Base-by-base conservation (phyloP, 106 monocot genomes). In the Allium sativum region DNA sequence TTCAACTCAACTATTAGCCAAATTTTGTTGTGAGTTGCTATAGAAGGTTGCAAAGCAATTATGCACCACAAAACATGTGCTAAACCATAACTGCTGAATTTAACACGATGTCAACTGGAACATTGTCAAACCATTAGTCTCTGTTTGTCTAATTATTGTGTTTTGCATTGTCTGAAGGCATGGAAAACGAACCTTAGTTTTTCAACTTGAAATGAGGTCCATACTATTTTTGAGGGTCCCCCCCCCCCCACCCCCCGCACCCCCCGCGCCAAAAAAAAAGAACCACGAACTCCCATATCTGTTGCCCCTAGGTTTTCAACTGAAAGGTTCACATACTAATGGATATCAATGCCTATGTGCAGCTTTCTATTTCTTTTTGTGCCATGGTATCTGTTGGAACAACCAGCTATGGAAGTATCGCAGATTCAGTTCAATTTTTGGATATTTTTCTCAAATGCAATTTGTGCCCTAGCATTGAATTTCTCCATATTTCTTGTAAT, bases 401-500 rank as follows among this genome's bases (percentile, higher is more conserved):
- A 88, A 61, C 82, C 87, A 44, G 65, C 12, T 40, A 87, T 82
- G 84, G 75, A 87, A 19, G 46, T 84, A 10, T 74, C 84, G 20
- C 91, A 87, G 47, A 91, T 98, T 47, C 82, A 82, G 64, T 84
- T 91, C 74, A 91, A 98, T 65, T 80, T 91, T 52, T 78, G 81
- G 87, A 91, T 88, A 64, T 98, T 98, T 69, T 80, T 91, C 67
- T 79, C 73, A 42, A 98, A 98, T 76, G 91, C 91, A 8, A 55
- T 98, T 22, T 91, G 91, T 70, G 96, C 96, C 31, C 73, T 98
- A 46, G 91, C 87, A 45, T 82, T 98, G 77, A 98, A 98, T 56
- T 78, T 98, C 61, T 82, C 84, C 45, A 87, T 98, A 75, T 98
- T 98, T 72, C 67, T 98, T 48, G 91, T 91, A 48, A 87, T 98